Conservation (phyloP, 2,329 filamentous ascomycete species). For the Ilyonectria mors-panacis region DNA sequence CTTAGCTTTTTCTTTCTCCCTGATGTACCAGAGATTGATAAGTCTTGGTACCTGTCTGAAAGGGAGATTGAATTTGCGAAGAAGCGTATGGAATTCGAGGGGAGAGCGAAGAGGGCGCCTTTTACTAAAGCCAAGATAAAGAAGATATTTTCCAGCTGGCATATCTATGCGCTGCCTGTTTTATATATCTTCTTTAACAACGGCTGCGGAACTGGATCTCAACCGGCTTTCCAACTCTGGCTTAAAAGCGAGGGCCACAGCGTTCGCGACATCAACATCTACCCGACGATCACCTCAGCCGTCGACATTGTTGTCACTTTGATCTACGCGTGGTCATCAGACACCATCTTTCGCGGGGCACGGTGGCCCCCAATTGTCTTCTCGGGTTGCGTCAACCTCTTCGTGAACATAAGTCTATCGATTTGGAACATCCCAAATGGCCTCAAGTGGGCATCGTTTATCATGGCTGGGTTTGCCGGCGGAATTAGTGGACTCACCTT, state of each 20-base stretch:
- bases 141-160: conserved; percentile 75
- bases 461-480: conserved; percentile 66
- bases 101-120: conserved; percentile 57
- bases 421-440: conserved; percentile 62
- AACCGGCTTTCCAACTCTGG: conserved; percentile 70
- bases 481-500: conserved; percentile 62
- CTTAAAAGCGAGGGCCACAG: conserved; percentile 60
- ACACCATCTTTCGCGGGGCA: conserved; percentile 69
- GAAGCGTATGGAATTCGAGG: conserved; percentile 56
- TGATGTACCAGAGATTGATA: conserved; percentile 46
- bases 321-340: conserved; percentile 76
- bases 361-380: conserved; percentile 77
- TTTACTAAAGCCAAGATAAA: conserved; percentile 65
- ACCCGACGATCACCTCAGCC: conserved; percentile 72
- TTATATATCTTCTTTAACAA: conserved; percentile 78
- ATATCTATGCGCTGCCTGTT: conserved; percentile 71
- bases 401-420: conserved; percentile 57
- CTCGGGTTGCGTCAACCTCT: conserved; percentile 59
- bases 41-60: conserved; percentile 46
- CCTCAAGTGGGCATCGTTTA: conserved; percentile 75
- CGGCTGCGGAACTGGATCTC: conserved; percentile 60
- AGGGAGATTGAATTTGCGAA: conserved; percentile 46
- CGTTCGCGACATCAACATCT: conserved; percentile 61
- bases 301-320: conserved; percentile 71
- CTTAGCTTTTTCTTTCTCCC: conserved; percentile 51